Base-by-base conservation (phyloP, 495 filamentous ascomycete species). In the Penicillium daleae region DNA sequence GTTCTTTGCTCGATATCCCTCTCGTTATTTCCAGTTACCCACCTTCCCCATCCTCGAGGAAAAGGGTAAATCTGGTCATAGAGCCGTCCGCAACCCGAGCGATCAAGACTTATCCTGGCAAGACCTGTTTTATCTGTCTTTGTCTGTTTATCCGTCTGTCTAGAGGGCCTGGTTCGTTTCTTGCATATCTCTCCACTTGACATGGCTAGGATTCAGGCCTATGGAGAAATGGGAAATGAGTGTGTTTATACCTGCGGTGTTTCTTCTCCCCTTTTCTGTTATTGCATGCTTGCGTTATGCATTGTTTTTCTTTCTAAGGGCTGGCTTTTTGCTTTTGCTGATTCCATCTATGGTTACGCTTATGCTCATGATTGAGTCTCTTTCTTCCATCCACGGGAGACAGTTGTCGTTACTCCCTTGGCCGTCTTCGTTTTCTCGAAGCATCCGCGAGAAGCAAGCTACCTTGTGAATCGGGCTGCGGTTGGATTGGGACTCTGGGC, bases 1-100 rank as follows among this genome's bases (percentile, higher is more conserved):
- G 12, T 48, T 48, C 60, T 37, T 33, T 53, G 60, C 64, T 67
- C 60, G 62, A 70, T 68, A 66, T 70, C 63, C 61, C 62, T 44
- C 54, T 57, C 54, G 62, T 61, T 56, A 19, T 62, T 64, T 48
- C 61, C 65, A 61, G 62, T 56, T 54, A 39, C 22, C 5, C 15
- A 24, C 46, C 7, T 40, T 27, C 6, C 42, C 22, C 8, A 17
- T 52, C 59, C 24, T 27, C 7, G 3, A 15, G 59, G 67, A 54
- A 53, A 35, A 54, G 10, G 27, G 4, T 2, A 54, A 31, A 3
- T 27, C 40, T 61, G 65, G 67, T 53, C 62, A 65, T 69, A 67
- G 69, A 70, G 66, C 64, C 39, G 56, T 37, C 26, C 13, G 40
- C 37, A 52, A 7, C 33, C 40, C 56, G 67, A 67, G 62, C 57